Evolutionary conservation across 225 moss, liverwort and hornwort genomes (phyloP), one percentile per base, ranked within the genome.

Genomic region (Pleurozium schreberi): DNA sequence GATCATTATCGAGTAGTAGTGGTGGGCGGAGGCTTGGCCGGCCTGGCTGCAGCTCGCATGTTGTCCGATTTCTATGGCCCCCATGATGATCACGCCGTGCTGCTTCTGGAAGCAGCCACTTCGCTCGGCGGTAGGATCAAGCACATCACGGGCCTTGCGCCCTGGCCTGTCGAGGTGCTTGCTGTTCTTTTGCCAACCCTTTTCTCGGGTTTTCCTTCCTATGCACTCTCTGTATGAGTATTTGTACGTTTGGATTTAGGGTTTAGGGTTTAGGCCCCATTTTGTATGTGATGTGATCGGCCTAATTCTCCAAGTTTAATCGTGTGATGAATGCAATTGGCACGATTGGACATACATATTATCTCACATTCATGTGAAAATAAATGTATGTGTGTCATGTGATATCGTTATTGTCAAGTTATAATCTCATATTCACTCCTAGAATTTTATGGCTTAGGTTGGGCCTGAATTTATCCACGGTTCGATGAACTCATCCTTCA

Each of bases 391-490:
- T 63, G 45, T 88, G 65, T 70, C 53, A 59, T 91, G 40, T 47
- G 69, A 71, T 60, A 68, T 34, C 14, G 36, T 43, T 43, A 9
- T 55, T 71, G 9, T 42, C 43, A 40, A 17, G 20, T 66, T 75
- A 18, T 45, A 61, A 87, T 73, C 31, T 36, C 62, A 57, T 79
- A 71, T 85, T 85, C 50, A 63, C 81, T 77, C 33, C 33, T 75
- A 80, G 53, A 53, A 52, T 31, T 84, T 84, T 79, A 73, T 88
- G 91, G 59, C 78, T 88, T 88, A 97, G 96, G 89, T 95, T 86
- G 98, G 98, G 83, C 93, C 97, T 45, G 97, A 98, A 90, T 97
- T 98, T 91, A 79, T 98, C 76, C 97, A 98, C 73, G 98, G 98
- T 47, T 90, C 93, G n/a, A 83, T 92, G 86, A 93, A 95, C 81